phyloP scores from a whole-genome alignment of 768 basidiomycete genomes.

The Tylopilus balloui region DNA sequence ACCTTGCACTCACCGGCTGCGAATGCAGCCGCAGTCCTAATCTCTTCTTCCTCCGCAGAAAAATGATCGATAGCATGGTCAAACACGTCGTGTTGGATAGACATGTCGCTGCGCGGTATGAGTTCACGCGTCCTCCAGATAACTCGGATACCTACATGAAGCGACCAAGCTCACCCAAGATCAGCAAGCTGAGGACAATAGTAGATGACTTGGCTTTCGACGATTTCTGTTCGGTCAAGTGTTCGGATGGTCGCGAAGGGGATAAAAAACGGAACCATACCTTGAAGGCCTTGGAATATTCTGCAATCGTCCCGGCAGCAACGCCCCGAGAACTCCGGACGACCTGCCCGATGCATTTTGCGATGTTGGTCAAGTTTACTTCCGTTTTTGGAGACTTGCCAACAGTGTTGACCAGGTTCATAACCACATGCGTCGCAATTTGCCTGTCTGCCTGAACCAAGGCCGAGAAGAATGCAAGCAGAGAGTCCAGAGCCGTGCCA shows the following conservation, averaged over 20 bases:
- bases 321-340: slow-evolving; percentile 66
- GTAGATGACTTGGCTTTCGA: slow-evolving; percentile 64
- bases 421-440: slow-evolving; percentile 78
- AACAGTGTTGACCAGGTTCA: slow-evolving; percentile 60
- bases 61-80: slow-evolving; percentile 69
- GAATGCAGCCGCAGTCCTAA: slow-evolving; percentile 88
- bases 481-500: slow-evolving; percentile 72
- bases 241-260: not conserved
- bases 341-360: slow-evolving; percentile 80
- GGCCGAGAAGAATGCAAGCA: slow-evolving; percentile 76
- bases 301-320: slow-evolving; percentile 78
- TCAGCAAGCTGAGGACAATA: slow-evolving; percentile 78
- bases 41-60: slow-evolving; percentile 74
- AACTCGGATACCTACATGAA: slow-evolving; percentile 53
- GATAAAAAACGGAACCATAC: slow-evolving; percentile 34
- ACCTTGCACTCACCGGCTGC: slow-evolving; percentile 62
- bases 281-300: slow-evolving; percentile 79
- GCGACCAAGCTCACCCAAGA: slow-evolving; percentile 91
- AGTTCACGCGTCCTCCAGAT: not conserved
- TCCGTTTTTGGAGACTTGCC: slow-evolving; percentile 62
- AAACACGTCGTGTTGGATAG: slow-evolving; percentile 76
- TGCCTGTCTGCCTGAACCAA: slow-evolving; percentile 80
- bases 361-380: slow-evolving; percentile 62
- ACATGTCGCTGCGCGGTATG: slow-evolving; percentile 67
- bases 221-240: slow-evolving; percentile 32